Evolutionary conservation across 495 filamentous ascomycete species (phyloP).

Genomic region (Cercophora sp.): DNA sequence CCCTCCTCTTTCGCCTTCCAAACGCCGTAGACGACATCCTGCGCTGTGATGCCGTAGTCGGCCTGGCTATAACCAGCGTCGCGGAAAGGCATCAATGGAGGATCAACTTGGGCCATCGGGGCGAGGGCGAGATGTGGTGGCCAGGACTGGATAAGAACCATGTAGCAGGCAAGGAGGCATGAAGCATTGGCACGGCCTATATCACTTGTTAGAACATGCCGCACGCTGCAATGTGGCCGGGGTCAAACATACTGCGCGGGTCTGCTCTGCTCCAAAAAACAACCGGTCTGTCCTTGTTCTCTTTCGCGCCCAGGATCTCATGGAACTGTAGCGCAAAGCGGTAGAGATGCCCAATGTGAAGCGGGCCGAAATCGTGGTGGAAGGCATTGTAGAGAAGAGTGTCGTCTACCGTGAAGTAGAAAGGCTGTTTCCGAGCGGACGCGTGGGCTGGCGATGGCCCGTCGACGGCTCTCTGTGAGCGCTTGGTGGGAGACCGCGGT

Average conservation of each 20-base stretch:
- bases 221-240: neutral
- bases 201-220: conserved; percentile 18
- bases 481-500: conserved; percentile 63
- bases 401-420: conserved; percentile 95
- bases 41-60: conserved; percentile 88
- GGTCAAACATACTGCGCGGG: conserved; percentile 64
- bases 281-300: conserved; percentile 72
- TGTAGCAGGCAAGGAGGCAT: conserved; percentile 92
- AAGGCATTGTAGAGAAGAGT: conserved; percentile 94
- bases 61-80: conserved; percentile 98
- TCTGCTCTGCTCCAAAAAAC: conserved; percentile 94
- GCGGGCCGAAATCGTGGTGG: conserved; percentile 94
- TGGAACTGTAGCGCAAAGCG: conserved; percentile 93
- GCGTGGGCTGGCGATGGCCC: conserved; percentile 41
- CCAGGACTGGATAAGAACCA: conserved; percentile 98
- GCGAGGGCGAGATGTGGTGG: conserved; percentile 97
- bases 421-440: conserved; percentile 54
- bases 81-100: conserved; percentile 96
- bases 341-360: conserved; percentile 96
- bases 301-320: conserved; percentile 83
- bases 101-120: conserved; percentile 91
- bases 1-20: conserved; percentile 98
- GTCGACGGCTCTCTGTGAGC: conserved; percentile 61
- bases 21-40: conserved; percentile 96
- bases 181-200: conserved; percentile 87